Base-by-base conservation (phyloP, 2,329 filamentous ascomycete genomes). In the Taxawa tesnikishii region DNA sequence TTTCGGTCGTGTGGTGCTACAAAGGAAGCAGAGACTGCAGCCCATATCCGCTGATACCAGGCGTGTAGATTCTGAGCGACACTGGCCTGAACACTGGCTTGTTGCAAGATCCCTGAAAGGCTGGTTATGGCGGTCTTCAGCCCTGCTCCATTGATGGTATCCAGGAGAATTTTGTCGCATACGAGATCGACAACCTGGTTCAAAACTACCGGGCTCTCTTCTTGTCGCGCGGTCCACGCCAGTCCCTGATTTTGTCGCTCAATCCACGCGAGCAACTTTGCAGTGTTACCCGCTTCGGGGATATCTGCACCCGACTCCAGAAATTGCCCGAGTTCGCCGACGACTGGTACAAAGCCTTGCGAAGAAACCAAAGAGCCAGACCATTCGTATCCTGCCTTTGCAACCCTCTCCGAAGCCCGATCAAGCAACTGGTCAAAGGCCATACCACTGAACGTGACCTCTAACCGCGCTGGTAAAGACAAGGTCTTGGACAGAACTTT, bases 121-220 rank as follows among this genome's bases (percentile, higher is more conserved):
- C n/a, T n/a, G 19, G 8, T 23, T 13, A 45, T 13, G 4, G 39
- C 26, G 4, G 26, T 15, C 4, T 28, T 15, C 8, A 46, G 14
- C 19, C 40, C 34, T 3, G 35, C 13, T 3, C 23, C 19, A 4
- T 6, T 18, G 9, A 49, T 15, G 2, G 41, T 44, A 13, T 33
- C 31, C 12, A 47, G 35, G 4, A 31, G 29, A 14, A 43, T 29
- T 26, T 51, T 49, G 14, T 45, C 43, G 2, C 30, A 26, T 3
- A 46, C 25, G 17, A 37, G 26, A 15, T 27, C 3, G 7, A 30
- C 3, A 7, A 23, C 2, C n/a, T 23, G 19, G 19, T 23, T n/a
- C n/a, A n/a, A n/a, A n/a, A n/a, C n/a, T n/a, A n/a, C n/a, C n/a
- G n/a, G n/a, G n/a, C n/a, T n/a, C n/a, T n/a, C n/a, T n/a, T n/a